These are phyloP conservation scores for Gliomastix tumulicola DNA, from an alignment of 2,329 filamentous ascomycete genomes.

Conservation along the genomic window DNA sequence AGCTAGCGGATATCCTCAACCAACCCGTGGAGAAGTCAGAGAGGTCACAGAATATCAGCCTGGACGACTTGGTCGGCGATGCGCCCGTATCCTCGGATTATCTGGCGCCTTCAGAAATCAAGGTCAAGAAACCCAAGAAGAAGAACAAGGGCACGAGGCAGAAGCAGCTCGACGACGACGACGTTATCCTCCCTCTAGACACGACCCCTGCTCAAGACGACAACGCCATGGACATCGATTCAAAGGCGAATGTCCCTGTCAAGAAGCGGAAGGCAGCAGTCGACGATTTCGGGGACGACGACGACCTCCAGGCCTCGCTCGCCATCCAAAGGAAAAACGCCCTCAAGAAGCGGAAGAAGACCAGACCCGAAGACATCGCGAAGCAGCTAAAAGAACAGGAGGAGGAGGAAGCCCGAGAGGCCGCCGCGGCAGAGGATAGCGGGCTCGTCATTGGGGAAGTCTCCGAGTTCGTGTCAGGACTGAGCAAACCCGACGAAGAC, in stretches of 20 bases:
- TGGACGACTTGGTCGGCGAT: conserved; percentile 63
- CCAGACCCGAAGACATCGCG: conserved; percentile 79
- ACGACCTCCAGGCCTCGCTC: conserved; percentile 81
- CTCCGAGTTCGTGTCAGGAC: conserved; percentile 83
- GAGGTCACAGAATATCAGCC: conserved; percentile 64
- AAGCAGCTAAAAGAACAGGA: conserved; percentile 66
- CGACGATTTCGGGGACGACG: conserved; percentile 76
- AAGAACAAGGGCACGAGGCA: conserved; percentile 71
- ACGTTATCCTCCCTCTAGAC: conserved; percentile 42
- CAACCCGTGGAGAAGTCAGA: conserved; percentile 46
- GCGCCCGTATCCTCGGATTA: conserved; percentile 66
- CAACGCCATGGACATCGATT: conserved; percentile 70
- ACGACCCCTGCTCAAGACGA: conserved; percentile 26
- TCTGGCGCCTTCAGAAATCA: conserved; percentile 76
- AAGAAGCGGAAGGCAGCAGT: conserved; percentile 62
- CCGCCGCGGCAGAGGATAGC: conserved; percentile 24
- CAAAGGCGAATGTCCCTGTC: conserved; percentile 28
- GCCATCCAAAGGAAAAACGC: conserved; percentile 76
- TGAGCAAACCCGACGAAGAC: conserved; percentile 60
- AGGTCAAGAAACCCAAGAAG: conserved; percentile 88
- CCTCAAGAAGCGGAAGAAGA: conserved; percentile 86
- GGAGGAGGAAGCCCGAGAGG: conserved; percentile 41
- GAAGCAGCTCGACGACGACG: conserved; percentile 58
- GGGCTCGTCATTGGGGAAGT: conserved; percentile 94
- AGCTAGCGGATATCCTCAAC: conserved; percentile 50